Conservation (phyloP, 2,329 filamentous ascomycete species). For the Apiospora marii region DNA sequence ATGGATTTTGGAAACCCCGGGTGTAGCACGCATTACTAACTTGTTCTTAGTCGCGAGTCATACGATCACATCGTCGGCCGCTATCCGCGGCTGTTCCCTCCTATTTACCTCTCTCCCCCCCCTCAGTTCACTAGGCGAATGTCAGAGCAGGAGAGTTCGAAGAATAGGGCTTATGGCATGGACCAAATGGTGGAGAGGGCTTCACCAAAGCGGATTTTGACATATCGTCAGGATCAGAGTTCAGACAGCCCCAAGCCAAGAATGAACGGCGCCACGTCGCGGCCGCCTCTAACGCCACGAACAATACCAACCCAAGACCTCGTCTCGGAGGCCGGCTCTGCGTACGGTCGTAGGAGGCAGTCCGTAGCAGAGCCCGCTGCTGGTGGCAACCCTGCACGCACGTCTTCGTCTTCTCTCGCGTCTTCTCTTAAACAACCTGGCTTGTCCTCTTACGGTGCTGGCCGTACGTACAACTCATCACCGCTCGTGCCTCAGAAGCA, state of each 20-base stretch:
- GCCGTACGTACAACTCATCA: conserved; percentile 64
- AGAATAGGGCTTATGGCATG: conserved; percentile 50
- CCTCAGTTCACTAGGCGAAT: conserved; percentile 60
- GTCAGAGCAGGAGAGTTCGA: conserved; percentile 62
- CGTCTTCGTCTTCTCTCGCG: conserved; percentile 40
- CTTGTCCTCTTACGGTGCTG: conserved; percentile 45
- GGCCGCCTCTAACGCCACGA: conserved; percentile 57
- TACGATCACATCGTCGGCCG: conserved; percentile 59
- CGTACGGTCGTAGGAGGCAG: conserved; percentile 47
- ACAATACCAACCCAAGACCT: conserved; percentile 57
- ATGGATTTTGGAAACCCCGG: background rate
- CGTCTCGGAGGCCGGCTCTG: conserved; percentile 35
- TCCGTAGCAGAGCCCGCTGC: conserved; percentile 58
- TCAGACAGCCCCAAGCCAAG: conserved; percentile 45
- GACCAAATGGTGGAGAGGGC: conserved; percentile 49
- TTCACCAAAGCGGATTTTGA: conserved; percentile 48
- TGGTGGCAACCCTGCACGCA: conserved; percentile 48
- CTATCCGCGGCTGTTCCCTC: conserved; percentile 59
- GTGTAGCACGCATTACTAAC: background rate
- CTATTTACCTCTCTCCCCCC: conserved; percentile 59
- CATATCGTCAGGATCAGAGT: conserved; percentile 55
- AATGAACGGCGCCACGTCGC: conserved; percentile 48
- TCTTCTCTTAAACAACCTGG: conserved; percentile 48
- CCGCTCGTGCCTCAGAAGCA: conserved; percentile 60
- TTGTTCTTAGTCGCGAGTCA: conserved; percentile 53